Conservation (phyloP, 108 stramenopile genomes). For the Nannochloropsis oceanica region DNA sequence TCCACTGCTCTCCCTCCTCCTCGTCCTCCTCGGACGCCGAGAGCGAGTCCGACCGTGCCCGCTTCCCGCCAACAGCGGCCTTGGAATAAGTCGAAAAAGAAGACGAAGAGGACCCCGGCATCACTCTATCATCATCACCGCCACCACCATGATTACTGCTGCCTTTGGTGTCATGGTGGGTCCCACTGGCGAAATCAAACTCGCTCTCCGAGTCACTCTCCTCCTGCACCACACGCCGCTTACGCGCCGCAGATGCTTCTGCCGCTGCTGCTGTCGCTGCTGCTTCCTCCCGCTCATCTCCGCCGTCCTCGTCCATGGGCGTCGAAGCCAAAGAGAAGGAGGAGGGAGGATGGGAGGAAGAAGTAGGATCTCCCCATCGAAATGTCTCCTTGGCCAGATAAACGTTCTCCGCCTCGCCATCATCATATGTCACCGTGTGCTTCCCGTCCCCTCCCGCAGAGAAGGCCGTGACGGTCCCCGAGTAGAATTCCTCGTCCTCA, state of each 20-base stretch:
- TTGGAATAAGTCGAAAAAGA: not conserved
- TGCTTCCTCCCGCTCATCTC: not conserved
- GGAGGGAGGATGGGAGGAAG: too few relatives aligned
- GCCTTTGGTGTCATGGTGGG: not conserved
- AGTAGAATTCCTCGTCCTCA: slow-evolving; percentile 26
- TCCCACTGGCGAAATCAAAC: not conserved
- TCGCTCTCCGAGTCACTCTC: not conserved
- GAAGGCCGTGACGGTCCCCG: slow-evolving; percentile 13
- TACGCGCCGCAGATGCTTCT: not conserved
- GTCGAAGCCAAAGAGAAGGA: not conserved
- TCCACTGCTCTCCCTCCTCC: not conserved
- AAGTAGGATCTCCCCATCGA: not conserved
- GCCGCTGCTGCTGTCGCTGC: not conserved
- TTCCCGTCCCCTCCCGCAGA: not conserved
- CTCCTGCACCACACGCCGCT: not conserved
- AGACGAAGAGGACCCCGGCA: not conserved
- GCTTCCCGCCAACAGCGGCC: not conserved
- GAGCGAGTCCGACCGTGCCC: not conserved
- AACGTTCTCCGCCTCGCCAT: slow-evolving; percentile 24
- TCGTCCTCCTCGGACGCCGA: too few relatives aligned
- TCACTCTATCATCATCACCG: not conserved
- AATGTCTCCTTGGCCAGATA: slow-evolving; percentile 11
- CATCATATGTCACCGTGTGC: slow-evolving; percentile 29
- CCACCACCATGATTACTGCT: not conserved
- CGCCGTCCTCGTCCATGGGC: not conserved